Evolutionary conservation across 768 basidiomycete species (phyloP), one percentile per base, ranked within the genome.

Genomic region (Mycena vitilis): DNA sequence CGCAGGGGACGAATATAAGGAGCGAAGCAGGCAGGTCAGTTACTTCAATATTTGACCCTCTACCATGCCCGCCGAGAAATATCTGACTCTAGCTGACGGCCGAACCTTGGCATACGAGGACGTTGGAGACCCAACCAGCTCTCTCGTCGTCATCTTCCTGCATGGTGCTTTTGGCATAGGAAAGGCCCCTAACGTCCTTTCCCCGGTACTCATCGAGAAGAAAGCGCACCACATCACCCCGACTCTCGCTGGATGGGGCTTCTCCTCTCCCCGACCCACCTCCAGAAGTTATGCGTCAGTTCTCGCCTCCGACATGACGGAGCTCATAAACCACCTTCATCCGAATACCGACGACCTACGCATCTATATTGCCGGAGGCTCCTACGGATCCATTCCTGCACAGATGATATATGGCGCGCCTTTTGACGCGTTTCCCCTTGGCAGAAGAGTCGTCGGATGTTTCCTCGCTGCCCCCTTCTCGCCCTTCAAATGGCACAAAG

Each of bases 141-240:
- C 78, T 2, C 79, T 79, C 16, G 75, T 90, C 25, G 75, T 89
- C 51, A 78, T 90, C 57, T 87, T 83, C 76, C 82, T 89, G 63
- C 88, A 89, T 70, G 87, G 87, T n/a, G 78, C 79, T 7, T 88
- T 89, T 74, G 76, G 81, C 44, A 71, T 88, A n/a, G 88, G 87
- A 6, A 78, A 81, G 37, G 82, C 83, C 6, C 75, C 78, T 8
- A n/a, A 4, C 38, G 70, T 66, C 1, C 71, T 78, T 10, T 79
- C 83, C 4, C 78, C 74, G 16, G 71, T 76, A 36, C 71, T 87
- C 63, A 40, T 78, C 12, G 78, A 83, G 18, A 84, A 80, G 69
- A 73, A 81, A 51, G 75, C 85, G 5, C 87, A 86, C 71, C 78
- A 78, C 58, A 73, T 89, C 47, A 79, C 83, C 13, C 87, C 87